phyloP scores from a whole-genome alignment of 306 rosid species.

The Quercus alba region DNA sequence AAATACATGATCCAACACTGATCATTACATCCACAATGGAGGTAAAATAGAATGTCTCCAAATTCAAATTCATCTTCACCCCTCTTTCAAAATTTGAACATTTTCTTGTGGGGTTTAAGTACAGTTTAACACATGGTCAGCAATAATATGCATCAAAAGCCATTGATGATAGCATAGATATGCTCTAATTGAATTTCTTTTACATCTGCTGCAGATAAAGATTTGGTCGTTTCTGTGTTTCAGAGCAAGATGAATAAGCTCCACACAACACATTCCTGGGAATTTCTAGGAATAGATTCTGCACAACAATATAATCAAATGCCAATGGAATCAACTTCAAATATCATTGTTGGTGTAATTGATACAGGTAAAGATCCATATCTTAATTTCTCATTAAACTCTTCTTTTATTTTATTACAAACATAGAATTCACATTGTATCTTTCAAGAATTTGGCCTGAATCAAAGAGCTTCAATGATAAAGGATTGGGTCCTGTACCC shows the following conservation, averaged over 20 bases:
- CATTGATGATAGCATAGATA: not conserved
- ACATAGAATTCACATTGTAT: not conserved
- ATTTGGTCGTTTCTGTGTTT: constrained; percentile 49
- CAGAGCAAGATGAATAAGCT: constrained; percentile 61
- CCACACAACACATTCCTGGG: constrained; percentile 71
- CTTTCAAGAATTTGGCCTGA: constrained; percentile 71
- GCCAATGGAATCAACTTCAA: constrained; percentile 29
- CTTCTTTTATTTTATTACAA: not conserved
- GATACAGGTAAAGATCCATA: constrained; percentile 51
- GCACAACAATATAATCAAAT: constrained; percentile 19
- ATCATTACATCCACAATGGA: not conserved
- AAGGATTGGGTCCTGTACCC: constrained; percentile 67
- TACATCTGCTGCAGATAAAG: constrained; percentile 40
- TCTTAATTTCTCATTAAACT: not conserved
- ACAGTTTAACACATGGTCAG: not conserved
- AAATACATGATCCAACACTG: not conserved
- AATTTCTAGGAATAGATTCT: constrained; percentile 50
- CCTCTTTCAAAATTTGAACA: not conserved
- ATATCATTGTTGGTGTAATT: constrained; percentile 62
- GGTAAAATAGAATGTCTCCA: not conserved
- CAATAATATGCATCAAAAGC: too few species aligned
- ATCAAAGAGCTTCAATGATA: constrained; percentile 63
- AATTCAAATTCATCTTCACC: not conserved
- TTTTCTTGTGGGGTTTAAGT: not conserved
- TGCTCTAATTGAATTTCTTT: constrained; percentile 8